A percentile compares a stretch with the other conserved stretches of the same genome.
These are phyloP conservation scores for Ceratonia siliqua DNA, from an alignment of 306 rosid genomes.

Conservation along the genomic window DNA sequence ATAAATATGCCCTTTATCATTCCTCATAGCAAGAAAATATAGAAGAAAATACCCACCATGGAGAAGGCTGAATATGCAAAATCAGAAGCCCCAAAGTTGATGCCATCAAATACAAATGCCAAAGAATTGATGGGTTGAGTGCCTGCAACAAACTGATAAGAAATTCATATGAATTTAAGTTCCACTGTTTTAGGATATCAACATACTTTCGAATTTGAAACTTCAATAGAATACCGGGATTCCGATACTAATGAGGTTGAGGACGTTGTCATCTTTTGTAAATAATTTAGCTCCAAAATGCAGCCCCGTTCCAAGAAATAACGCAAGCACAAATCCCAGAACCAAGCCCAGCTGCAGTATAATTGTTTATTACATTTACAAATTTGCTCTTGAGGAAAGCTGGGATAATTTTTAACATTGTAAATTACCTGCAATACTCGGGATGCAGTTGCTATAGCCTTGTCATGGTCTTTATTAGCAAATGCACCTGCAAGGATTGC, in stretches of 20 bases:
- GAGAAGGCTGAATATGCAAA: slow-evolving; percentile 95
- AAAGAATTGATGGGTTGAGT: slow-evolving; percentile 89
- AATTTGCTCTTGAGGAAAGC: background rate
- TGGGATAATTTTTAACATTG: background rate
- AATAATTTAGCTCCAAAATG: slow-evolving; percentile 78
- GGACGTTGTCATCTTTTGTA: slow-evolving; percentile 65
- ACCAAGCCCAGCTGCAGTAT: slow-evolving; percentile 77
- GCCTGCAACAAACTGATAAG: slow-evolving; percentile 79
- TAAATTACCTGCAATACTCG: slow-evolving; percentile 78
- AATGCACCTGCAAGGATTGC: slow-evolving; percentile 93
- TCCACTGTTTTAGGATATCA: background rate
- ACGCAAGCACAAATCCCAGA: slow-evolving; percentile 71
- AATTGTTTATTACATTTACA: slow-evolving; percentile 27
- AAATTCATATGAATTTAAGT: slow-evolving; percentile 28
- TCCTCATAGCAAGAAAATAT: background rate
- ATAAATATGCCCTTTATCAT: background rate
- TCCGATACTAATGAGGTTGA: slow-evolving; percentile 70
- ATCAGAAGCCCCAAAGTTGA: slow-evolving; percentile 98
- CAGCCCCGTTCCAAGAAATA: slow-evolving; percentile 73
- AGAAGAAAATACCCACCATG: slow-evolving; percentile 60
- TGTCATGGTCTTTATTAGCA: slow-evolving; percentile 77
- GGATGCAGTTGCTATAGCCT: slow-evolving; percentile 70
- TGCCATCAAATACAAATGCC: slow-evolving; percentile 95
- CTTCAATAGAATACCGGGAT: slow-evolving; percentile 66
- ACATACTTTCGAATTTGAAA: slow-evolving; percentile 21